Evolutionary conservation across 1,139 yeast species (phyloP), one percentile per base, ranked within the genome.

Genomic region (Pichia kudriavzevii): DNA sequence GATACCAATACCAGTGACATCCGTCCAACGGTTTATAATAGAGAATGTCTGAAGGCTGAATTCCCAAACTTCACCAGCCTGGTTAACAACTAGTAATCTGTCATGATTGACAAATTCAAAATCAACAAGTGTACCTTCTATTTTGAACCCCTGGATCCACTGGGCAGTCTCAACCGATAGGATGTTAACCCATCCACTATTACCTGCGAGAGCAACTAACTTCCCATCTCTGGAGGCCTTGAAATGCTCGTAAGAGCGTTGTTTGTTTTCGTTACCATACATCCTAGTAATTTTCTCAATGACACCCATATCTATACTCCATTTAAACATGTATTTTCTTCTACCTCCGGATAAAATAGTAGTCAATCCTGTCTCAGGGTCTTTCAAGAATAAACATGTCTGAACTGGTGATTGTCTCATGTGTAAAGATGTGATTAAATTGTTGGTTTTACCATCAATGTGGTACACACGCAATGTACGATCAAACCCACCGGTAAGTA

Each of bases 61-160:
- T 49, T 87, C 95, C 94, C 95, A 88, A 3, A 91, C 72, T 43
- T 85, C 94, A 28, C 97, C 97, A n/a, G 74, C 70, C 1, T 78
- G 67, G 52, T 82, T 88, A 15, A 79, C 73, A 18, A 83, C 76
- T 12, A 82, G 59, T 17, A 83, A 55, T 3, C 40, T 31, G 22
- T 38, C 40, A 16, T 31, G 37, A 19, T 31, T 26, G 15, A 31
- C 17, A 69, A 88, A 83, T 31, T 77, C 93, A 50, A 88, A 75
- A 56, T 91, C 98, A 25, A 80, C 71, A 22, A 78, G 60, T 2
- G 79, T 76, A 4, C 95, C 95, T 56, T 91, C 96, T 23, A 87
- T 70, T 56, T 91, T 91, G 53, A 85, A 85, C 2, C 91, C 95
- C 32, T 76, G 72, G 15, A 83, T 53, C 84, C 93, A 88, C 51